Evolutionary conservation across 768 basidiomycete genomes (phyloP).

Genomic region (Chalciporus piperatus): DNA sequence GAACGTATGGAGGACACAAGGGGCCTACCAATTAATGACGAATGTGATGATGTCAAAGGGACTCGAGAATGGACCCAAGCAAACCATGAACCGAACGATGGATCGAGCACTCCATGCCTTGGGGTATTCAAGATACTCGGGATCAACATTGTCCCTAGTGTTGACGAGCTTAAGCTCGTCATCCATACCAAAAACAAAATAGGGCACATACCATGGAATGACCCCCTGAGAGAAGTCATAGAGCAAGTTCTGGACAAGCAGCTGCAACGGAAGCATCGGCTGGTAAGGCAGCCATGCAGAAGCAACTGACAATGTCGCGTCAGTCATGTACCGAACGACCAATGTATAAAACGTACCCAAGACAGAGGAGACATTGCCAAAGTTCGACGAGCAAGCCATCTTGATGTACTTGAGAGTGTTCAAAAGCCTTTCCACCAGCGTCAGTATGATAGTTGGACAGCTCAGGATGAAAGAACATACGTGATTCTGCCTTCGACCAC

Average conservation of each 20-base stretch:
- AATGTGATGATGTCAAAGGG: slow-evolving; percentile 34
- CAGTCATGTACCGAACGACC: no score
- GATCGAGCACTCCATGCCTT: slow-evolving; percentile 33
- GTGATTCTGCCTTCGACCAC: slow-evolving; percentile 33
- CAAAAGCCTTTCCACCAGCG: slow-evolving; percentile 25
- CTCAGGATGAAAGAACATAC: slow-evolving; percentile 14
- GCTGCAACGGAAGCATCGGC: slow-evolving; percentile 34
- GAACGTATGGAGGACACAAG: background rate
- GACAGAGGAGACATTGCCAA: slow-evolving; percentile 34
- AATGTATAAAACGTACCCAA: slow-evolving; percentile 18
- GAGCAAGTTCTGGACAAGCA: slow-evolving; percentile 32
- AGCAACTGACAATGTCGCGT: slow-evolving; percentile 22
- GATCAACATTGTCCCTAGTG: slow-evolving; percentile 34
- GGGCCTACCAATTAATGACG: slow-evolving; percentile 30
- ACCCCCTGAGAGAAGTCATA: slow-evolving; percentile 38
- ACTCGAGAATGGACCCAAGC: slow-evolving; percentile 36
- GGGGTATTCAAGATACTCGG: slow-evolving; percentile 33
- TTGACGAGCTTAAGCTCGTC: no score
- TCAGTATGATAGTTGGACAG: slow-evolving; percentile 6
- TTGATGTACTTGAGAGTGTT: slow-evolving; percentile 38
- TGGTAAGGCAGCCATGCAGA: slow-evolving; percentile 39
- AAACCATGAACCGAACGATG: slow-evolving; percentile 36
- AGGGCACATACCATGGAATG: slow-evolving; percentile 25
- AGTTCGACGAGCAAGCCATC: slow-evolving; percentile 37
- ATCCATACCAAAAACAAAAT: no score